Conservation (phyloP, 257 asterid genomes). For the Nemophila menziesii region DNA sequence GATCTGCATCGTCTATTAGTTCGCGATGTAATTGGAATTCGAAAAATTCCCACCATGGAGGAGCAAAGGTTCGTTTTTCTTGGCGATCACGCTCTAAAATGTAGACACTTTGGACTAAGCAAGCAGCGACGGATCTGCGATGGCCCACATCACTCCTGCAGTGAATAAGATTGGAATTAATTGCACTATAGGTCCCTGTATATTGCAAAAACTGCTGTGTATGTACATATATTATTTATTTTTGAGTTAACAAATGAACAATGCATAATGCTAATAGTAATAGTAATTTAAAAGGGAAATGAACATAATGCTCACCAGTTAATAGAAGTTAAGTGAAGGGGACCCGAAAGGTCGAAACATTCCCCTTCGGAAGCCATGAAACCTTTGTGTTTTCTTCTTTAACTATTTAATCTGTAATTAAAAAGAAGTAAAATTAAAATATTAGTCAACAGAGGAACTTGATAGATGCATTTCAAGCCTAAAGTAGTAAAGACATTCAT, state of each 20-base stretch:
- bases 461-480: not conserved
- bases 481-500: not conserved
- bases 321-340: slow-evolving; percentile 47
- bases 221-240: too few species aligned
- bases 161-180: not conserved
- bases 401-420: not conserved
- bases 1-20: slow-evolving; percentile 62
- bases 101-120: slow-evolving; percentile 82
- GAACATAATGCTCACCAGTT: slow-evolving; percentile 55
- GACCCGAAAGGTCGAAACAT: slow-evolving; percentile 50
- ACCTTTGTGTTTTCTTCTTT: not conserved
- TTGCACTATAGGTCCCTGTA: not conserved
- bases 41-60: slow-evolving; percentile 79
- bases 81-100: slow-evolving; percentile 76
- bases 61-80: slow-evolving; percentile 66
- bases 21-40: slow-evolving; percentile 38
- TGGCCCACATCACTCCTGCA: slow-evolving; percentile 53
- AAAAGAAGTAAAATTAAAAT: too few species aligned
- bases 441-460: not conserved
- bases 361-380: slow-evolving; percentile 58
- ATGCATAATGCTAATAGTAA: not conserved
- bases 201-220: not conserved
- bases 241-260: not conserved
- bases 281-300: not conserved
- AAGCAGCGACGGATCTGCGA: slow-evolving; percentile 70